Evolutionary conservation across 495 filamentous ascomycete species (phyloP), one percentile per base, ranked within the genome.

Genomic region (Aspergillus coremiiformis): DNA sequence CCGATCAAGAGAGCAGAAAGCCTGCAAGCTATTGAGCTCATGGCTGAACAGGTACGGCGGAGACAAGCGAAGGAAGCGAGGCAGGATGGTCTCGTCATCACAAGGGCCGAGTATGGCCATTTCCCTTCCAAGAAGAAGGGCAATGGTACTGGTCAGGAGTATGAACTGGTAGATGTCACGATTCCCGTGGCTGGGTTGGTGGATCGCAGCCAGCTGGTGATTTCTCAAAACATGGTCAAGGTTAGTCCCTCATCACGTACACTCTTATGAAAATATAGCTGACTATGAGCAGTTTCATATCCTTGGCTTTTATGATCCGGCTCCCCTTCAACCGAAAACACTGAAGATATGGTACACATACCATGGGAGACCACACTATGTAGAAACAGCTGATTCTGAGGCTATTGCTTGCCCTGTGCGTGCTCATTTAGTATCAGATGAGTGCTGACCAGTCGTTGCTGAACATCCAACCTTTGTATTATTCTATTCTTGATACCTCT

Each of bases 281-380:
- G 14, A 10, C 37, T 41, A 41, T 20, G 3, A 21, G 19, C 62
- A 75, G 78, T 74, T 73, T 50, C 65, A 78, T 56, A 66, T 82
- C 14, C 57, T 78, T 5, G 80, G 79, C 3, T 82, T 82, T 60
- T 68, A 81, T 59, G 79, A 83, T 48, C 79, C 79, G 8, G 76
- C 75, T 10, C 79, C 80, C 10, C 62, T 75, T 22, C 59, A 68
- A 33, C 66, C 64, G 21, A 82, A 82, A 64, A 69, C 65, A 30
- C 56, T 83, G 58, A 73, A 66, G 57, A 69, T 83, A 23, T 74
- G 72, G 70, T 83, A 81, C 54, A 57, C 55, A 22, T 81, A 75
- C 56, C 62, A 69, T 52, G 76, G 73, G 3, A 71, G 62, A 43
- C 67, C 72, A 47, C 66, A 73, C 53, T 71, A 62, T 32, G 68